Conservation (phyloP, 208 protist genomes). For the Leptomonas pyrrhocoris region DNA sequence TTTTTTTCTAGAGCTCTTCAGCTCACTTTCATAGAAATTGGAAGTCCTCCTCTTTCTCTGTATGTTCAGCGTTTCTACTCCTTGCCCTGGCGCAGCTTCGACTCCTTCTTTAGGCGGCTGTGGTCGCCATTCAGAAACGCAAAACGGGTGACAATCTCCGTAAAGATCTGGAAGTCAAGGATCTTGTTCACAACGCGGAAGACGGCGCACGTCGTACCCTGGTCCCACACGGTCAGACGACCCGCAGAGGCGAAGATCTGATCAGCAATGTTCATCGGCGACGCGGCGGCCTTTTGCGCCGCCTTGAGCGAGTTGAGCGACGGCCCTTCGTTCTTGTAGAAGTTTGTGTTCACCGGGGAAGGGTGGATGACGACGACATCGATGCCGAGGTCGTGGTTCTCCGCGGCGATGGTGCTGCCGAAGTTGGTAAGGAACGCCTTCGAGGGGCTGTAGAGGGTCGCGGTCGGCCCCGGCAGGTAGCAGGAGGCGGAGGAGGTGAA, state of each 20-base stretch:
- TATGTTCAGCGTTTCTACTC: constrained; percentile 9
- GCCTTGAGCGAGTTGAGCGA: constrained; percentile 70
- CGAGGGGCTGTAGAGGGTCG: constrained; percentile 89
- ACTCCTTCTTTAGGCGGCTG: constrained; percentile 49
- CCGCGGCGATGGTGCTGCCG: constrained; percentile 73
- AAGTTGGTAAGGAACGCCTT: constrained; percentile 94
- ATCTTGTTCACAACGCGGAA: constrained; percentile 84
- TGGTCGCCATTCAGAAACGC: constrained; percentile 79
- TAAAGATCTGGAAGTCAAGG: constrained; percentile 84
- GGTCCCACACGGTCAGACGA: constrained; percentile 86
- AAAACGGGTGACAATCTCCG: constrained; percentile 81
- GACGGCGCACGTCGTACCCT: constrained; percentile 67
- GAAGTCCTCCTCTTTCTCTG: neutral
- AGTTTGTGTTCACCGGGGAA: constrained; percentile 89
- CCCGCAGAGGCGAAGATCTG: constrained; percentile 86
- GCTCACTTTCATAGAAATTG: no score
- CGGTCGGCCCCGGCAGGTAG: constrained; percentile 87
- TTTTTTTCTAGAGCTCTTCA: no score
- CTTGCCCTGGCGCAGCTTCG: constrained; percentile 49
- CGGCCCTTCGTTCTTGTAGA: constrained; percentile 89
- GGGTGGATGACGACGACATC: constrained; percentile 89
- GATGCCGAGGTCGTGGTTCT: constrained; percentile 84
- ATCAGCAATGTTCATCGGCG: constrained; percentile 80
- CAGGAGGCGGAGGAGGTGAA: constrained; percentile 87
- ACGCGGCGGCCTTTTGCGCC: constrained; percentile 70